phyloP scores from a whole-genome alignment of 2,329 filamentous ascomycete genomes.

The Exophiala sp. region DNA sequence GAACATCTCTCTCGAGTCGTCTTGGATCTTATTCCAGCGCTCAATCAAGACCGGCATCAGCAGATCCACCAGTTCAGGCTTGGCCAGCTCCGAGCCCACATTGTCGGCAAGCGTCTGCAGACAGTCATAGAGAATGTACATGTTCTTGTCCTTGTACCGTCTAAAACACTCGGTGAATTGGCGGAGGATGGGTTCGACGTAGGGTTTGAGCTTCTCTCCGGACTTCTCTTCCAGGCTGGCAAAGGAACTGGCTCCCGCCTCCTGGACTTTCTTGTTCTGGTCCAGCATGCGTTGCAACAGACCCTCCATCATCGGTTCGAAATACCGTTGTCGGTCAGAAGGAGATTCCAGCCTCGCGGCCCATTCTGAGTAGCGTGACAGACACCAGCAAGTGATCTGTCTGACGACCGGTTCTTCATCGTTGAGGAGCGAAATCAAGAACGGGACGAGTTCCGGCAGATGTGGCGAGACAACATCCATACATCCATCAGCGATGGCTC shows the following conservation, averaged over 20 bases:
- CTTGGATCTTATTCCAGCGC: constrained; percentile 77
- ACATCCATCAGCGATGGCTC: constrained; percentile 91
- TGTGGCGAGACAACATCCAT: constrained; percentile 85
- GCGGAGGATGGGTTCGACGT: constrained; percentile 80
- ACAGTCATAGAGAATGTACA: constrained; percentile 98
- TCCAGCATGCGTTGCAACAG: constrained; percentile 93
- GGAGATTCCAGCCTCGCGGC: constrained; percentile 67
- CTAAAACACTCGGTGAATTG: constrained; percentile 90
- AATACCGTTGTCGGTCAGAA: constrained; percentile 66
- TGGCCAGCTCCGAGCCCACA: constrained; percentile 74
- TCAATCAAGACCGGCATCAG: constrained; percentile 90
- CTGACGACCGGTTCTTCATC: constrained; percentile 85
- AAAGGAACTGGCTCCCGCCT: constrained; percentile 91
- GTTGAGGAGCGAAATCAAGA: constrained; percentile 76
- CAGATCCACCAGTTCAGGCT: constrained; percentile 70
- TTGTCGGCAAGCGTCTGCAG: constrained; percentile 94
- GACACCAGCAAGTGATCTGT: constrained; percentile 96
- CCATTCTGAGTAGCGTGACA: constrained; percentile 90
- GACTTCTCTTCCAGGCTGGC: constrained; percentile 94
- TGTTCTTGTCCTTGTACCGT: constrained; percentile 97
- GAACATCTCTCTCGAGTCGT: constrained; percentile 89
- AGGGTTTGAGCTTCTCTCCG: constrained; percentile 70
- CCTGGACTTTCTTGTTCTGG: constrained; percentile 94
- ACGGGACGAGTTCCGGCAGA: constrained; percentile 82
- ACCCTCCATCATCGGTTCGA: constrained; percentile 95